Evolutionary conservation across 495 filamentous ascomycete genomes (phyloP).

Genomic region (Tuber melanosporum): DNA sequence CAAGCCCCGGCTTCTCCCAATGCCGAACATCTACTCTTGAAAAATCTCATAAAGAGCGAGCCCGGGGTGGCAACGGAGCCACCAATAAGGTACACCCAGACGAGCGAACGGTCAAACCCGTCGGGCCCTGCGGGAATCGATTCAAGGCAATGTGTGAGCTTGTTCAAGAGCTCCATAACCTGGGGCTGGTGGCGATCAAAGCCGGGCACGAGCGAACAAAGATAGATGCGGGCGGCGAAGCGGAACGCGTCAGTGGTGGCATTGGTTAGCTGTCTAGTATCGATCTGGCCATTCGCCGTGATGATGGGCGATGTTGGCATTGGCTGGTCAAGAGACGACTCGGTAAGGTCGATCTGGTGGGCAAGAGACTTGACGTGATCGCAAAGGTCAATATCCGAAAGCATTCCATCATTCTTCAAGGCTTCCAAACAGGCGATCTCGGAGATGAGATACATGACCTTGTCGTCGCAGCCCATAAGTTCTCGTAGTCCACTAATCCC

Average conservation of each 20-base stretch:
- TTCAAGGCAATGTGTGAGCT: constrained; percentile 62
- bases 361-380: constrained; percentile 75
- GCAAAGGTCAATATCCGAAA: constrained; percentile 75
- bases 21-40: constrained; percentile 59
- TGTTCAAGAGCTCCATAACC: constrained; percentile 66
- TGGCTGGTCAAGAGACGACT: constrained; percentile 47
- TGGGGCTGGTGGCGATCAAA: constrained; percentile 64
- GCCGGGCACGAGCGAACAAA: constrained; percentile 86
- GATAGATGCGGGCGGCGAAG: constrained; percentile 85
- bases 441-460: constrained; percentile 95
- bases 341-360: constrained; percentile 72
- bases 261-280: constrained; percentile 69
- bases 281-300: constrained; percentile 61
- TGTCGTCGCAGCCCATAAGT: constrained; percentile 96
- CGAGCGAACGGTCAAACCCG: constrained; percentile 83
- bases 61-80: constrained; percentile 63
- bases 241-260: constrained; percentile 89
- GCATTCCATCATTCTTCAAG: constrained; percentile 69
- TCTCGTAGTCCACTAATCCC: constrained; percentile 73
- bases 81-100: constrained; percentile 86
- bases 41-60: constrained; percentile 68
- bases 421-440: constrained; percentile 94
- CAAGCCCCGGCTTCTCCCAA: constrained; percentile 69
- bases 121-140: constrained; percentile 71
- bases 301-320: constrained; percentile 46